Base-by-base conservation (phyloP, 2,329 filamentous ascomycete genomes). In the Penicillium frequentans region DNA sequence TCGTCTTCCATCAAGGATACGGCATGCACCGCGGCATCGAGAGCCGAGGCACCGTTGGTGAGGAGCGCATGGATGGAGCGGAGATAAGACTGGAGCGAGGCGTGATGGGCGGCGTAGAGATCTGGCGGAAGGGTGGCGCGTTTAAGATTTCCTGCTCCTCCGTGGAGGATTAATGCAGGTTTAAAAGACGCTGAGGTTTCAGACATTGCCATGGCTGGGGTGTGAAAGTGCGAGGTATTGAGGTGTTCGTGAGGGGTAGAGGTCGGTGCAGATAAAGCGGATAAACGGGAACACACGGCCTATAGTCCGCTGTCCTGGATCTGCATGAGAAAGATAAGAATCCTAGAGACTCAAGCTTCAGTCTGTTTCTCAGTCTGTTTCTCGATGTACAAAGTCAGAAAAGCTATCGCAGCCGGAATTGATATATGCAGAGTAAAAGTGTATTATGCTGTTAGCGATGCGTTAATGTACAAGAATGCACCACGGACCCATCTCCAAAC, bases 1-100 rank as follows among this genome's bases (percentile, higher is more conserved):
- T 92, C 85, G 68, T 96, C 81, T 76, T 96, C 92, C 16, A 96
- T 84, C 26, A 88, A 81, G 1, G 81, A 78, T 11, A 96, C 91
- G 45, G 91, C 91, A 71, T 88, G 84, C 1, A 88, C 88, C 1
- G 90, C 91, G 1, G 86, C 84, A 54, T 91, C 86, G 14, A 96
- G 81, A 0, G 92, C 90, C 0, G 81, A 81, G 9, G 84, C 82
- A 21, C 64, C 74, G 59, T 60, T 64, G 21, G 70, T 66, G 11
- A 83, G 76, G 19, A 78, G 71, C 5, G 69, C 54, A 55, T 75
- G 62, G 35, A 80, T 78, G 24, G 73, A 73, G 26, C 79, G 72
- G 64, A 90, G 84, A 64, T 90, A 89, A 2, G 75, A 75, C 21
- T 88, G 75, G 19, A 92, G 81, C 0, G 87, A 83, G 26, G 76